Evolutionary conservation across 768 basidiomycete species (phyloP).

Genomic region (Lentinula sp.): DNA sequence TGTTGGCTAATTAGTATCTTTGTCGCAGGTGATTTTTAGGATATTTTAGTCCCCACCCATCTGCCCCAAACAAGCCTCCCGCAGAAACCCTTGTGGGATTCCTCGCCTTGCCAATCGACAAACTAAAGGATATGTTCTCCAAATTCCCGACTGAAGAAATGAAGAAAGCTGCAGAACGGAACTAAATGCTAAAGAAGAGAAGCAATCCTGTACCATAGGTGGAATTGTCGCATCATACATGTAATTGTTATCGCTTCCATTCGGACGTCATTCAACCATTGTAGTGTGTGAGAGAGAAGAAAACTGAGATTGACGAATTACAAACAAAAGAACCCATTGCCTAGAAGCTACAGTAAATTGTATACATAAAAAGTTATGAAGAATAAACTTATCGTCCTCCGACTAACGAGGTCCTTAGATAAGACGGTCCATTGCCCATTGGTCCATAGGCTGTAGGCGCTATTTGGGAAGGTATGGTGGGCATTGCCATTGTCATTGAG

Average conservation of each 20-base stretch:
- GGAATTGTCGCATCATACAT: too few relatives aligned
- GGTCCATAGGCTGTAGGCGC: constrained; percentile 53
- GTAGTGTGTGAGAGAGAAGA: background rate
- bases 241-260: too few relatives aligned
- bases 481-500: constrained; percentile 47
- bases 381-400: constrained; percentile 31
- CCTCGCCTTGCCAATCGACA: constrained; percentile 51
- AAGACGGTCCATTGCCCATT: constrained; percentile 53
- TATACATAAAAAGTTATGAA: constrained; percentile 6
- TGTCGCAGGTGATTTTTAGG: background rate
- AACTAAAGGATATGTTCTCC: constrained; percentile 49
- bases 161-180: constrained; percentile 25
- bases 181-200: background rate
- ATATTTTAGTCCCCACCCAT: constrained; percentile 34
- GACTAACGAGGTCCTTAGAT: constrained; percentile 58
- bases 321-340: constrained; percentile 11
- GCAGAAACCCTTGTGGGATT: constrained; percentile 55
- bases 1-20: constrained; percentile 10
- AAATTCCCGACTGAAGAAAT: constrained; percentile 52
- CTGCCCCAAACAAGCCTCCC: constrained; percentile 50
- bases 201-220: too few relatives aligned
- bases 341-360: constrained; percentile 3
- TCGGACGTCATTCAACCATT: too few relatives aligned
- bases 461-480: constrained; percentile 35
- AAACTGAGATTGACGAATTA: background rate